Base-by-base conservation (phyloP, 805 yeast species). In the Yarrowia alimentaria region DNA sequence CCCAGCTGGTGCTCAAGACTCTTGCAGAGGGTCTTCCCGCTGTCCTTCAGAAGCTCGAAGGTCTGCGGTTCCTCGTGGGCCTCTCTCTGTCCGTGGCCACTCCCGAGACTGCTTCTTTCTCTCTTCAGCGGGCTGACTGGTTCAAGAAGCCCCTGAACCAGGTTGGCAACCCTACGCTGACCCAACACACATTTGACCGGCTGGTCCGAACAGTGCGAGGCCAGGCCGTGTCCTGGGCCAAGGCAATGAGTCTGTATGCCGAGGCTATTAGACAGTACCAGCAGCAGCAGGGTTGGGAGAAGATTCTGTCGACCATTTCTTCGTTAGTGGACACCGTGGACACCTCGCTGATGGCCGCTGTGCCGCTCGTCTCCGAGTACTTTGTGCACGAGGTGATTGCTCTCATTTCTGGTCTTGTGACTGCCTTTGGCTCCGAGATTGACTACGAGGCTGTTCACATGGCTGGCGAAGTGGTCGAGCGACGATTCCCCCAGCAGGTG, bases 201-300 rank as follows among this genome's bases (percentile, higher is more conserved):
- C 30, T 43, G 9, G 17, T 43, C 29, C 50, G 30, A 13, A 31
- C 30, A 16, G 50, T 43, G 6, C 50, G 50, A 12, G 37, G 37
- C n/a, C 50, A 30, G 29, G 50, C 37, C 5, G 50, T 43, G 14
- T 43, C 50, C 17, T 43, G 50, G 50, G 35, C 37, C 21, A 43
- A 43, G 30, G 50, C 50, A 14, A 43, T 43, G 50, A 30, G 37
- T 16, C 50, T 43, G 6, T 43, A 43, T 22, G 50, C 50, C 21
- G 50, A 43, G 30, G 50, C 50, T 12, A 43, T 43, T n/a, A 37
- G 50, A 30, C 50, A 43, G 30, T 43, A 43, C 37, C 50, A 43
- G 22, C 50, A 43, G 22, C 50, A 43, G 30, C 50, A 31, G 22
- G 50, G 50, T 17, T 43, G 50, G 50, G 50, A 43, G 22, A 43